Base-by-base conservation (phyloP, 1,139 yeast genomes). In the Torulaspora pretoriensis region DNA sequence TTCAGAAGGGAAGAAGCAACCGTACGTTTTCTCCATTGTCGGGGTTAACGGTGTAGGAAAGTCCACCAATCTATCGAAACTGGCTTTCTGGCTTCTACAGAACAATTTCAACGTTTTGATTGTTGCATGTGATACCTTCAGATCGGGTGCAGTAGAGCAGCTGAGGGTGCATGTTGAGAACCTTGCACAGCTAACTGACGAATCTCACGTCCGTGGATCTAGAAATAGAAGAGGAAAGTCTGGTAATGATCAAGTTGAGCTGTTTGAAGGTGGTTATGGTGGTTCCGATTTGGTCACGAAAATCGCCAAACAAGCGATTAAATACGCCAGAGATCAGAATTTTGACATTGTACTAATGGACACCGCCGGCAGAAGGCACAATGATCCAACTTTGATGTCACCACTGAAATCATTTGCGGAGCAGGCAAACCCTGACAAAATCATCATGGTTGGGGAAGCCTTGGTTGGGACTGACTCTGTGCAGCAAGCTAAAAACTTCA, bases 21-120 rank as follows among this genome's bases (percentile, higher is more conserved):
- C 98, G 1, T 92, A 88, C 56, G 97, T 92, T 12, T 88, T 92
- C 47, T 89, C 97, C 0, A 94, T 92, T 14, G 98, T 92, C 26
- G 98, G 98, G 27, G 98, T 92, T 22, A 92, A 92, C 63, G 98
- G 98, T 36, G 98, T 92, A 28, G 98, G 98, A 23, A 92, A 94
- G 65, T 90, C 97, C 0, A 94, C 98, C 3, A 94, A 89, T 60
- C 72, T 92, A 50, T 95, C 97, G 31, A 92, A 90, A 67, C 71
- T 92, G 46, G 98, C 96, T 1, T 94, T 87, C 63, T 92, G 98
- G 98, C 73, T 92, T 43, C 68, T 92, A 47, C 97, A 90, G 63
- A 92, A 92, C 65, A 81, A 90, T 62, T 75, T 87, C 63, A 81
- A 80, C 56, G 96, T 92, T 1, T 73, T 92, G 46, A 85, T 92